These are phyloP conservation scores for Yamadazyma takamatsuzukensis DNA, from an alignment of 805 yeast genomes.

Conservation along the genomic window DNA sequence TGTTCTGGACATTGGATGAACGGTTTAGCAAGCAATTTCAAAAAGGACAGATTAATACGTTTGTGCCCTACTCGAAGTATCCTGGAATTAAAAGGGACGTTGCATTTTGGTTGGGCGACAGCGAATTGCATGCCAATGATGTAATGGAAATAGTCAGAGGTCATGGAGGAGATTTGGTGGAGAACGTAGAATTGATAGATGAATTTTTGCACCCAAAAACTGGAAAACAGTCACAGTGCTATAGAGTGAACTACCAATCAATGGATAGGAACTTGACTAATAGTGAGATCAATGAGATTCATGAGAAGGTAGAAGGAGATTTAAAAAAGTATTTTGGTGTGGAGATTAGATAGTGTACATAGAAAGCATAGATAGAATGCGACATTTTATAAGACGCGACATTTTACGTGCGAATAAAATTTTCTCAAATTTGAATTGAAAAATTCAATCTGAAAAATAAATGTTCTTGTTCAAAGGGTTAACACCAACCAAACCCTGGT, in stretches of 20 bases:
- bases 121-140: slow-evolving; percentile 74
- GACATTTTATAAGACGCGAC: not conserved
- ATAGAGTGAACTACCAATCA: slow-evolving; percentile 87
- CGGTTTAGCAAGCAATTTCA: slow-evolving; percentile 73
- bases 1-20: slow-evolving; percentile 85
- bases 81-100: slow-evolving; percentile 86
- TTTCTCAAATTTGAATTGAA: too few relatives aligned
- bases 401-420: too few relatives aligned
- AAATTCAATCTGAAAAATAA: too few relatives aligned
- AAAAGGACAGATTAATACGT: slow-evolving; percentile 61
- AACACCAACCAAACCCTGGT: too few relatives aligned
- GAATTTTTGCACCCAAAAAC: slow-evolving; percentile 84
- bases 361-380: too few relatives aligned
- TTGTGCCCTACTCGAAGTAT: slow-evolving; percentile 85
- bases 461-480: too few relatives aligned
- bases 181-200: slow-evolving; percentile 76
- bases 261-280: slow-evolving; percentile 92
- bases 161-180: slow-evolving; percentile 83
- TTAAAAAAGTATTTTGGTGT: slow-evolving; percentile 52
- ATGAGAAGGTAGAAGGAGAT: slow-evolving; percentile 58
- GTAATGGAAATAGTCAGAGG: slow-evolving; percentile 89
- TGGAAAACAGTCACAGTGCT: slow-evolving; percentile 73
- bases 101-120: slow-evolving; percentile 80
- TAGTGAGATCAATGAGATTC: slow-evolving; percentile 75
- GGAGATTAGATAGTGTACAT: slow-evolving; percentile 51